Percentiles rank a stretch among this genome's conserved stretches.
Conservation (phyloP, 345 rosid species). For the Salix udensis region DNA sequence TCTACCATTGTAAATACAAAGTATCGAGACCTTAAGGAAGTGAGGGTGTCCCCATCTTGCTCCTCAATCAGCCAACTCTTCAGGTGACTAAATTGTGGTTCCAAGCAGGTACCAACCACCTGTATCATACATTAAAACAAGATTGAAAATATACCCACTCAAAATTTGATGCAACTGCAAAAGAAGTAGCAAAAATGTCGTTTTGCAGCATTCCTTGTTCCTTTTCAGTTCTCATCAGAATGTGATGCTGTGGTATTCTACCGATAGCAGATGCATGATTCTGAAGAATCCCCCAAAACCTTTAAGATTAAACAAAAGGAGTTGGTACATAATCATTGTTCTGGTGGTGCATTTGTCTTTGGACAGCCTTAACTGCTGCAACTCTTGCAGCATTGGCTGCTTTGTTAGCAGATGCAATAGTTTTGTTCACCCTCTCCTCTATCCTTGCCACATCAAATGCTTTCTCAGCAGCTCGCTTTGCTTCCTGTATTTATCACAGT, state of each 20-base stretch:
- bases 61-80: constrained; percentile 11
- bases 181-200: not conserved
- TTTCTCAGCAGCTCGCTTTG: constrained; percentile 56
- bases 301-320: constrained; percentile 14
- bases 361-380: constrained; percentile 73
- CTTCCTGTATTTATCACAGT: constrained; percentile 47
- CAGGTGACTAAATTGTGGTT: constrained; percentile 4
- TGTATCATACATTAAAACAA: not conserved
- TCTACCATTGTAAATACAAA: not conserved
- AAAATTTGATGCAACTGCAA: not conserved
- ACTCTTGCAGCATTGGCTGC: constrained; percentile 90
- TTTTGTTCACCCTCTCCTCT: constrained; percentile 68
- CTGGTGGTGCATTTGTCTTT: constrained; percentile 44
- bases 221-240: not conserved
- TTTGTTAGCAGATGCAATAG: constrained; percentile 60
- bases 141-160: not conserved
- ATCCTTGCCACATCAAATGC: constrained; percentile 48
- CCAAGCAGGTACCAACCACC: constrained; percentile 2
- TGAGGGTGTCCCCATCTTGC: not conserved
- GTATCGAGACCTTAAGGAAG: not conserved
- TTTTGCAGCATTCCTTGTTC: not conserved
- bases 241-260: too few species aligned
- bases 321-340: constrained; percentile 21
- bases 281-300: not conserved
- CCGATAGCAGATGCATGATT: not conserved